Evolutionary conservation across 192 early-diverging fungal genomes (phyloP).

Genomic region (Borealophlyctis nickersoniae): DNA sequence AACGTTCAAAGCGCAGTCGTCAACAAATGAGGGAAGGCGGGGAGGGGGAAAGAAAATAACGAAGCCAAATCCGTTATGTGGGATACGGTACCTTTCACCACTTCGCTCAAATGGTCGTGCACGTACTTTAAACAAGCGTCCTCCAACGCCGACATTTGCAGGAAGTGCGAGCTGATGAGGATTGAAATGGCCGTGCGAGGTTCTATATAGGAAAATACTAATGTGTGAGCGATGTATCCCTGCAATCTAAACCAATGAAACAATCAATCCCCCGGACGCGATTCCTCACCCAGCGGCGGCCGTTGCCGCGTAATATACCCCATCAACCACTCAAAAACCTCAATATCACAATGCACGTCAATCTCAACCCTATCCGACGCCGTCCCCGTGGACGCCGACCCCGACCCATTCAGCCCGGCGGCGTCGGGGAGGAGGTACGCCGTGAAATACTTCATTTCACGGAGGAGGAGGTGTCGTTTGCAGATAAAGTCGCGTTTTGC

Average conservation of each 20-base stretch:
- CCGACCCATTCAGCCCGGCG: neutral
- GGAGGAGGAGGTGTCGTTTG: conserved; percentile 38
- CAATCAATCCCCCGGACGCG: no score
- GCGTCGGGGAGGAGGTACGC: conserved; percentile 22
- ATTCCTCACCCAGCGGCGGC: conserved; percentile 37
- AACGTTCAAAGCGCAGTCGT: conserved; percentile 2
- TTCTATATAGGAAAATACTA: no score
- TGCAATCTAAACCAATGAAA: no score
- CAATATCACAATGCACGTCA: conserved; percentile 56
- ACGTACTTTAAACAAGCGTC: conserved; percentile 42
- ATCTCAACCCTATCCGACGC: conserved; percentile 40
- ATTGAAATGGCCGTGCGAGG: conserved; percentile 46
- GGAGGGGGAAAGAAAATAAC: conserved; percentile 3
- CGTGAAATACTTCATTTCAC: conserved; percentile 53
- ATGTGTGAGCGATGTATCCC: no score
- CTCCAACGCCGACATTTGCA: conserved; percentile 48
- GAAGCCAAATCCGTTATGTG: neutral
- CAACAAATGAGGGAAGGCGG: neutral
- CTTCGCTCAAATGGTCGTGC: conserved; percentile 46
- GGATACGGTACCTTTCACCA: conserved; percentile 35
- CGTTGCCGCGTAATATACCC: conserved; percentile 37
- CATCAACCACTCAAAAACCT: conserved; percentile 60
- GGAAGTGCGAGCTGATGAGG: conserved; percentile 51
- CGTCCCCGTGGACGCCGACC: neutral
- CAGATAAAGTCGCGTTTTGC: conserved; percentile 52